A percentile compares a stretch with the other conserved stretches of the same genome.
Evolutionary conservation across 768 basidiomycete species (phyloP).

Genomic region (Mycena alexandri): DNA sequence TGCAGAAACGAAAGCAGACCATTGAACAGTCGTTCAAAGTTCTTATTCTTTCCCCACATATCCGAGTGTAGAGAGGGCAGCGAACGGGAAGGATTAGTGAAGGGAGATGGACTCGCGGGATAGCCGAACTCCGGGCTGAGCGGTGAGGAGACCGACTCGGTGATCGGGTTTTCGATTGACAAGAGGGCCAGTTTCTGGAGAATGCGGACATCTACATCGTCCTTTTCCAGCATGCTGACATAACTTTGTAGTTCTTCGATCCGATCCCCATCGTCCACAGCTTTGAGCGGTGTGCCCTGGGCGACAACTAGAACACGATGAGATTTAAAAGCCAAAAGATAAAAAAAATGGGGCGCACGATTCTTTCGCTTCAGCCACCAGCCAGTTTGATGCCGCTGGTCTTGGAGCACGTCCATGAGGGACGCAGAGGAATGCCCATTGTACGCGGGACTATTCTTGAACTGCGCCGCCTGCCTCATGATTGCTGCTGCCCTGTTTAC

Average conservation of each 20-base stretch:
- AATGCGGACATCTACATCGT: conserved; percentile 61
- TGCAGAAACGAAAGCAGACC: conserved; percentile 75
- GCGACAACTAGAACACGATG: conserved; percentile 58
- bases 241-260: conserved; percentile 66
- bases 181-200: conserved; percentile 78
- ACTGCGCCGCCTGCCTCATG: conserved; percentile 81
- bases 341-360: conserved; percentile 62
- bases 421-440: conserved; percentile 62
- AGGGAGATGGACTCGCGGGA: conserved; percentile 71
- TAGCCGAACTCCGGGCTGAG: conserved; percentile 64
- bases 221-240: conserved; percentile 66
- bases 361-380: conserved; percentile 89
- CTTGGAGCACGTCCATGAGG: conserved; percentile 77
- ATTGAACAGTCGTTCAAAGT: conserved; percentile 77
- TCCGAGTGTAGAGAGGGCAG: conserved; percentile 62
- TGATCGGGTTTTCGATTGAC: conserved; percentile 70
- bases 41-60: conserved; percentile 80
- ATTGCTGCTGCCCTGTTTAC: conserved; percentile 68
- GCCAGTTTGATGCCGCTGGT: conserved; percentile 74
- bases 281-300: conserved; percentile 60
- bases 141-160: conserved; percentile 68
- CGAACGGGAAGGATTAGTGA: conserved; percentile 55
- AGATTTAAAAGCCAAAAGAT: background rate
- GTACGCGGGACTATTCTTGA: conserved; percentile 83
- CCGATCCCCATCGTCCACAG: conserved; percentile 53